phyloP scores from a whole-genome alignment of 2,329 filamentous ascomycete species.

The Cephalotrichum gorgonifer region DNA sequence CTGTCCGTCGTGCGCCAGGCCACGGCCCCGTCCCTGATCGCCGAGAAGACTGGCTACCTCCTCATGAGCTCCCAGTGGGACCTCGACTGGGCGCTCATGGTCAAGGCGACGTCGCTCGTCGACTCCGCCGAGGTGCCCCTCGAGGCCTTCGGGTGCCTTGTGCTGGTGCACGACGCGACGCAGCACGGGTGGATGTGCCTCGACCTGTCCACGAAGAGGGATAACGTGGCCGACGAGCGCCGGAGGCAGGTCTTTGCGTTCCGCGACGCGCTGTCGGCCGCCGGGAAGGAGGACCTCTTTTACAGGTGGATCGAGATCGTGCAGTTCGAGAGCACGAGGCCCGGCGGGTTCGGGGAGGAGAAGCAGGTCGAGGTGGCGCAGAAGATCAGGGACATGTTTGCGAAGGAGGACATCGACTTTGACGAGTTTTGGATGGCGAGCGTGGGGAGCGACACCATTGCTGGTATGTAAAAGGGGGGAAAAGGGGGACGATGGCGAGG shows the following conservation, averaged over 20 bases:
- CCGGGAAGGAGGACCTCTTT: constrained; percentile 84
- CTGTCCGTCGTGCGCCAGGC: constrained; percentile 55
- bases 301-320: constrained; percentile 89
- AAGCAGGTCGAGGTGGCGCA: constrained; percentile 61
- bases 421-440: constrained; percentile 65
- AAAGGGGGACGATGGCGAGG: too few relatives aligned
- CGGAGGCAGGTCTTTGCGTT: constrained; percentile 71
- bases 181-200: constrained; percentile 55
- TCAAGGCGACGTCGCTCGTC: constrained; percentile 59
- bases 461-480: constrained; percentile 2
- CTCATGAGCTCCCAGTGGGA: constrained; percentile 82
- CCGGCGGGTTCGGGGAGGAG: constrained; percentile 68
- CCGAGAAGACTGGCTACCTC: constrained; percentile 76
- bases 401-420: constrained; percentile 68
- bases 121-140: constrained; percentile 49
- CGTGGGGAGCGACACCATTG: constrained; percentile 23
- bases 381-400: constrained; percentile 68
- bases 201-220: constrained; percentile 48
- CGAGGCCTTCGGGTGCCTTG: constrained; percentile 60
- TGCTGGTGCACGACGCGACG: constrained; percentile 55
- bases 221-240: constrained; percentile 39
- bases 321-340: constrained; percentile 72
- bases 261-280: constrained; percentile 59
- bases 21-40: constrained; percentile 54
- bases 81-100: constrained; percentile 75